Evolutionary conservation across 2,329 filamentous ascomycete genomes (phyloP).

Genomic region (Colletotrichum tofieldiae): DNA sequence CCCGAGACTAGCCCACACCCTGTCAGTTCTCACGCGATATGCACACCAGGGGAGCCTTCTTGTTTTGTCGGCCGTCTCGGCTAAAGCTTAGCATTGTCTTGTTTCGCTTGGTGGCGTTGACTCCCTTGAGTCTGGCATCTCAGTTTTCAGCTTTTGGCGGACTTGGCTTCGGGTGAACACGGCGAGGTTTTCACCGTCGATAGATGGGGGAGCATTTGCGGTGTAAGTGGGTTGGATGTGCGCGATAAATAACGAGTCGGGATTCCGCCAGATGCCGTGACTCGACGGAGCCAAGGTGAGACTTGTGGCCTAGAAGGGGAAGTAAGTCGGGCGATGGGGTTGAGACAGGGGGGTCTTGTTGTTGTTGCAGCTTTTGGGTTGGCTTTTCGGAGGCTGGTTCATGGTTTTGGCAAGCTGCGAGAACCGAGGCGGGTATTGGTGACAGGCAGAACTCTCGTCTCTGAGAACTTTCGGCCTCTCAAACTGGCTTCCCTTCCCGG

Average conservation of each 20-base stretch:
- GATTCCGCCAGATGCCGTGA: background rate
- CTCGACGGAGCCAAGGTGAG: background rate
- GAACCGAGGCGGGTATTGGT: background rate
- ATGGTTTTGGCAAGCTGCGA: background rate
- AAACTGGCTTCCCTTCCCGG: background rate
- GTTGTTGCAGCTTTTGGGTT: background rate
- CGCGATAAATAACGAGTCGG: background rate
- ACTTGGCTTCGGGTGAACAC: slow-evolving; percentile 12
- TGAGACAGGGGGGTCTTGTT: background rate
- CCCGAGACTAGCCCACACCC: background rate
- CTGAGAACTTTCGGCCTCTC: background rate
- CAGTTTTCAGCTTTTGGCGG: background rate
- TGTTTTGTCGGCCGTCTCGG: slow-evolving; percentile 2
- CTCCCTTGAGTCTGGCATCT: background rate
- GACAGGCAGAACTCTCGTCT: background rate
- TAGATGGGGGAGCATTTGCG: background rate
- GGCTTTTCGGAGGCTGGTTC: background rate
- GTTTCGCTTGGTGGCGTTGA: background rate
- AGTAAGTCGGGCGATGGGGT: background rate
- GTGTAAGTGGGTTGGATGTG: background rate
- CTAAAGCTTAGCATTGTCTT: slow-evolving; percentile 14
- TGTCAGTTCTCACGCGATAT: background rate
- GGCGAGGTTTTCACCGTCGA: background rate
- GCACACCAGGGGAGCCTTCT: background rate
- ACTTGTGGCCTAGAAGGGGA: background rate